These are phyloP conservation scores for Tricholoma hemisulphureum DNA, from an alignment of 768 basidiomycete genomes.

Conservation along the genomic window DNA sequence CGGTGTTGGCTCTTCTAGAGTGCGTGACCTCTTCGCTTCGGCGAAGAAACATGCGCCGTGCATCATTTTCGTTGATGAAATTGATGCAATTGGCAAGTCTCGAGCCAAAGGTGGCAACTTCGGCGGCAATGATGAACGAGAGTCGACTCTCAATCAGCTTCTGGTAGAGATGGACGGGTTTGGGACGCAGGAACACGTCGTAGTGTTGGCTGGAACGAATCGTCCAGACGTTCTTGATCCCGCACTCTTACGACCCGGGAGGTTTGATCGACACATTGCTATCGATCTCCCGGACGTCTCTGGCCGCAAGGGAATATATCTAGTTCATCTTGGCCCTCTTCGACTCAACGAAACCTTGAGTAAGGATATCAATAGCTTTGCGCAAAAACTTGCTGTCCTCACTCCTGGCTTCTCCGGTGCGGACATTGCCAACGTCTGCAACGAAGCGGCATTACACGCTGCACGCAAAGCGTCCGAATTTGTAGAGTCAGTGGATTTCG, in stretches of 20 bases:
- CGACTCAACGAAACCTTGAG: slow-evolving; percentile 58
- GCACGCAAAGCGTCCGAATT: slow-evolving; percentile 80
- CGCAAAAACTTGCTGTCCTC: slow-evolving; percentile 92
- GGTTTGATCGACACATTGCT: slow-evolving; percentile 94
- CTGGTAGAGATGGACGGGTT: slow-evolving; percentile 99
- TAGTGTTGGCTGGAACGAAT: slow-evolving; percentile 96
- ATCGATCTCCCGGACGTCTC: slow-evolving; percentile 95
- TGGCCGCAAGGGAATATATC: slow-evolving; percentile 91
- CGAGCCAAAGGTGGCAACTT: slow-evolving; percentile 75
- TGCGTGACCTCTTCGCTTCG: slow-evolving; percentile 94
- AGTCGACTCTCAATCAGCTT: slow-evolving; percentile 95
- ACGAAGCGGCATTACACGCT: slow-evolving; percentile 94
- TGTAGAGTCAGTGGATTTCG: slow-evolving; percentile 85
- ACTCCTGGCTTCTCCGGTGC: slow-evolving; percentile 99
- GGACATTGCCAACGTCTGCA: slow-evolving; percentile 98
- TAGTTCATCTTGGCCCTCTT: slow-evolving; percentile 86
- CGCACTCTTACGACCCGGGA: slow-evolving; percentile 94
- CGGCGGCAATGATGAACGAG: slow-evolving; percentile 94
- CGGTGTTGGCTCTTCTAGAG: slow-evolving; percentile 95
- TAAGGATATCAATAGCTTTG: slow-evolving; percentile 54
- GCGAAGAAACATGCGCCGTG: slow-evolving; percentile 98
- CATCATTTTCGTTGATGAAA: slow-evolving; percentile 99
- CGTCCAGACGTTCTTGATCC: slow-evolving; percentile 94
- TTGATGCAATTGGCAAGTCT: slow-evolving; percentile 97
- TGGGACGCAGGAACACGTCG: slow-evolving; percentile 94